Evolutionary conservation across 2,329 filamentous ascomycete species (phyloP), one percentile per base, ranked within the genome.

Genomic region (Leptodontidium sp.): DNA sequence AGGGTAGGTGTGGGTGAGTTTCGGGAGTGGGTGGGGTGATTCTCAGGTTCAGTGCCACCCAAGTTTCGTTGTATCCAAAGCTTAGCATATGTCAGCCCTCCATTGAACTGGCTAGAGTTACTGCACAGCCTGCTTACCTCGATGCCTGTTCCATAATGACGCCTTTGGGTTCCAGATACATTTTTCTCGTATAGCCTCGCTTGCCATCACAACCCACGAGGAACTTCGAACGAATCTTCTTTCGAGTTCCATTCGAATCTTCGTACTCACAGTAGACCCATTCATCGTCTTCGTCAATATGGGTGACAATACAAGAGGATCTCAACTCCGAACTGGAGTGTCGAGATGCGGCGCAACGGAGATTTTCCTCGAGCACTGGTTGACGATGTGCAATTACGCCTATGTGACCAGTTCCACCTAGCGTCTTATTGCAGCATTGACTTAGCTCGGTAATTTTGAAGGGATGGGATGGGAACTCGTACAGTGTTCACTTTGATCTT

Each of bases 1-100:
- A 75, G 0, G 83, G 82, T 62, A 86, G 85, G 0, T 79, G 71
- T 0, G 84, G 84, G 71, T 86, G 84, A 0, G 81, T 80, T 35
- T 83, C 71, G 6, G 77, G 79, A 0, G 82, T 85, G 0, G 84
- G 84, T 0, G 81, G 70, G 0, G 75, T 75, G 29, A 86, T 77
- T 29, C 82, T 74, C 70, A 82, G 79, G 66, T 86, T 86, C 4
- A 81, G 73, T 1, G 84, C 84, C 3, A 86, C 80, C 84, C 84
- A 86, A 0, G 79, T 81, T 15, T 77, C 81, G 12, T 79, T 76
- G 68, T 83, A 83, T 2, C 71, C 71, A 17, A 43, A 58, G 7
- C 52, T 21, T 5, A 35, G 63, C 76, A 79, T 11, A 1, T 3
- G 1, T 53, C 14, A 53, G 12, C 29, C n/a, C n/a, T 24, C 6